Conservation (phyloP, 2,329 filamentous ascomycete species). For the Calonectria hongkongensis region DNA sequence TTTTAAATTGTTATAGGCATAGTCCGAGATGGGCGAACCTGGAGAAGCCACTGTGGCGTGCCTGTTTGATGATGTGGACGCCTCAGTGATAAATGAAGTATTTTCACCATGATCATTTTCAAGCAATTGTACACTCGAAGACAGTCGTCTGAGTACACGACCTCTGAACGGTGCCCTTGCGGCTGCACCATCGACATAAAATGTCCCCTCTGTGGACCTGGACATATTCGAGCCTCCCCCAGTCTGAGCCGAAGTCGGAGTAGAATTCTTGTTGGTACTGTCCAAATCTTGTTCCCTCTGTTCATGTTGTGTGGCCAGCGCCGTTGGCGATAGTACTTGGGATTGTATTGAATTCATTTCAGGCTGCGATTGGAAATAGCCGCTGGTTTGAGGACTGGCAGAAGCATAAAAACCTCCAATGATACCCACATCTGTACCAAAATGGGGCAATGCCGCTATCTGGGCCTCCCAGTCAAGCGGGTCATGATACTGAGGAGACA, state of each 20-base stretch:
- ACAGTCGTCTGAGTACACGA: background rate
- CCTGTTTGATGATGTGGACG: background rate
- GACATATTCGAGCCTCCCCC: background rate
- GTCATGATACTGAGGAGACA: constrained; percentile 17
- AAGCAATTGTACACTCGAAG: background rate
- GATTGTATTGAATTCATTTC: background rate
- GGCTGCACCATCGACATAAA: constrained; percentile 27
- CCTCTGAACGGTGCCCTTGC: constrained; percentile 30
- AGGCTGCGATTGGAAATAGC: background rate
- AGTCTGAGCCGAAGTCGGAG: background rate
- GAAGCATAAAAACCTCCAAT: background rate
- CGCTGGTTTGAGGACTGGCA: background rate
- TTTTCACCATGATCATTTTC: background rate
- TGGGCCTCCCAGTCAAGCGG: constrained; percentile 1
- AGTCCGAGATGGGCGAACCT: background rate
- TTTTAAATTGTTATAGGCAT: constrained; percentile 7
- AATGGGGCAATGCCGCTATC: background rate
- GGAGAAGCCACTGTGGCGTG: background rate
- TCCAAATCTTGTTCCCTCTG: background rate
- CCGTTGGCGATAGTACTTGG: background rate
- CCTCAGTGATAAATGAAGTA: background rate
- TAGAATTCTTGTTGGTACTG: background rate
- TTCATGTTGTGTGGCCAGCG: background rate
- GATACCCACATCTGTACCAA: background rate
- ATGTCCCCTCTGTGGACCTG: background rate